phyloP scores from a whole-genome alignment of 495 filamentous ascomycete genomes.

The Glarea lozoyensis region DNA sequence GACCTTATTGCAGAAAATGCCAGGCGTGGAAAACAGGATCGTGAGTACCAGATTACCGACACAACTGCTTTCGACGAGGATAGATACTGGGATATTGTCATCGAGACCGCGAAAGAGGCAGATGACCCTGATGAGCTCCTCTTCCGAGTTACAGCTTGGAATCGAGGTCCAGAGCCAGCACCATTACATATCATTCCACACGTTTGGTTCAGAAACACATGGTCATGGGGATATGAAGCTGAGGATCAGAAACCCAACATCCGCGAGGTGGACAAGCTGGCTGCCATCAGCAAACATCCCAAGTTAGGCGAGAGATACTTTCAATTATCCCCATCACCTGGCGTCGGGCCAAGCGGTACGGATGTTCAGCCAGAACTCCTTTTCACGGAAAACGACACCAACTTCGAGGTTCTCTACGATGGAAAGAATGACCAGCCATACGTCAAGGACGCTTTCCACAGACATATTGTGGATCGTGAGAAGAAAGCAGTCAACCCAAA shows the following conservation, averaged over 20 bases:
- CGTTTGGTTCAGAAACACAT: slow-evolving; percentile 95
- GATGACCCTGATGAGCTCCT: slow-evolving; percentile 84
- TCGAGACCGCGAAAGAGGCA: slow-evolving; percentile 89
- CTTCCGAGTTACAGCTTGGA: slow-evolving; percentile 94
- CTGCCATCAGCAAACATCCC: slow-evolving; percentile 64
- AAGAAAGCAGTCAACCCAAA: slow-evolving; percentile 73
- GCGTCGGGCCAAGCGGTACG: slow-evolving; percentile 62
- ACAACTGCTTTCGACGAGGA: slow-evolving; percentile 89
- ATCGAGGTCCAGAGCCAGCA: slow-evolving; percentile 82
- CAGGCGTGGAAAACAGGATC: slow-evolving; percentile 59
- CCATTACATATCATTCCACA: slow-evolving; percentile 90
- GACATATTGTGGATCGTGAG: slow-evolving; percentile 74
- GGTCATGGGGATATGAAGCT: slow-evolving; percentile 78
- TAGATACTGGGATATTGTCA: slow-evolving; percentile 93
- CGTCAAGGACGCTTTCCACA: slow-evolving; percentile 93
- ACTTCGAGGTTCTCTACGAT: slow-evolving; percentile 65
- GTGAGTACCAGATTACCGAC: slow-evolving; percentile 86
- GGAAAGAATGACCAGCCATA: slow-evolving; percentile 71
- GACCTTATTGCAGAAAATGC: slow-evolving; percentile 78
- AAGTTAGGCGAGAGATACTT: slow-evolving; percentile 76
- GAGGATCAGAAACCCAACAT: slow-evolving; percentile 68
- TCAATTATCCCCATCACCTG: slow-evolving; percentile 82
- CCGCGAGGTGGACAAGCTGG: slow-evolving; percentile 48
- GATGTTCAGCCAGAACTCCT: slow-evolving; percentile 77
- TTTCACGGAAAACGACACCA: slow-evolving; percentile 95